Evolutionary conservation across 2,329 filamentous ascomycete genomes (phyloP).

Genomic region (Malbranchea cinnamomea): DNA sequence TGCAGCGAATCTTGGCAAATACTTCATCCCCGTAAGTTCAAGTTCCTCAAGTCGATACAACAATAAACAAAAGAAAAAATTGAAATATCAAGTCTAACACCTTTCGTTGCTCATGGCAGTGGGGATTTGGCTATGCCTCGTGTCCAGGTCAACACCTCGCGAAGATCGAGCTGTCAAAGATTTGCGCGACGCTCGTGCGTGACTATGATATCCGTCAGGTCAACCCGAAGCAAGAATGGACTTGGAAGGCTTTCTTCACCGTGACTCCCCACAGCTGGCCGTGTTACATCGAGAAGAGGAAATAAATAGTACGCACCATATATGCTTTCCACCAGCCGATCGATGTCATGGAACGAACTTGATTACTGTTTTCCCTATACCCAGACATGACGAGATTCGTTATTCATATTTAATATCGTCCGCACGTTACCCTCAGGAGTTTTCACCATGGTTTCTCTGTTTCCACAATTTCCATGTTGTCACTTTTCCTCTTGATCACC

Average conservation of each 20-base stretch:
- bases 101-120: constrained; percentile 7
- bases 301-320: too few species aligned
- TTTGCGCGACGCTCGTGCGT: constrained; percentile 16
- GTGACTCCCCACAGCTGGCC: constrained; percentile 17
- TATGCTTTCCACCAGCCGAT: too few species aligned
- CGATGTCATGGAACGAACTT: too few species aligned
- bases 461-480: too few species aligned
- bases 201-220: constrained; percentile 18
- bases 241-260: constrained; percentile 15
- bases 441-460: too few species aligned
- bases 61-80: background rate
- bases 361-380: too few species aligned
- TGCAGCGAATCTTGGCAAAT: constrained; percentile 3
- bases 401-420: too few species aligned
- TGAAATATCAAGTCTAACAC: background rate
- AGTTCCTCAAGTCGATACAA: constrained; percentile 1
- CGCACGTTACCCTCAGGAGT: too few species aligned
- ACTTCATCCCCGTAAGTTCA: constrained; percentile 11
- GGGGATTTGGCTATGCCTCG: constrained; percentile 19
- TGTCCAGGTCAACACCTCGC: constrained; percentile 22
- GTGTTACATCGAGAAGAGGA: constrained; percentile 2
- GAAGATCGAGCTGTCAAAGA: constrained; percentile 19
- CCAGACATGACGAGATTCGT: too few species aligned
- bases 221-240: constrained; percentile 10
- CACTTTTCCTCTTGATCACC: too few species aligned